Percentiles rank a stretch among this genome's conserved stretches.
phyloP scores from a whole-genome alignment of 805 yeast genomes.

The Brettanomyces nanus region DNA sequence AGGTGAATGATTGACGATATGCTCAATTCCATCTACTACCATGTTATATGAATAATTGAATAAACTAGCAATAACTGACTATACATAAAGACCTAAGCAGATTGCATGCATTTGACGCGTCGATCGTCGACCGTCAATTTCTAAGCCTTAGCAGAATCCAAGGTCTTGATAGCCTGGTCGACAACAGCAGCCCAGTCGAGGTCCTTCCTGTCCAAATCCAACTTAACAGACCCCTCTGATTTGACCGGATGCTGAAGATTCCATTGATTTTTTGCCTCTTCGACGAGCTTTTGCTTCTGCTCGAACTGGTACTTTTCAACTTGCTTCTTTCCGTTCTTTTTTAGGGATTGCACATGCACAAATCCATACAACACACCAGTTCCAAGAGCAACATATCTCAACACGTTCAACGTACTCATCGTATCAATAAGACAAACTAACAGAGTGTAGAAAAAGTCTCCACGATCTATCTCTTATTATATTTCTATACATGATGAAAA shows the following conservation, averaged over 20 bases:
- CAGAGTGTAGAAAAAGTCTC: too few relatives aligned
- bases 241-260: conserved; percentile 51
- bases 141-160: conserved; percentile 4
- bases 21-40: too few relatives aligned
- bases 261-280: conserved; percentile 83
- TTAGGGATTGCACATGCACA: conserved; percentile 66
- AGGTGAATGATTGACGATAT: too few relatives aligned
- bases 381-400: conserved; percentile 88
- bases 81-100: too few relatives aligned
- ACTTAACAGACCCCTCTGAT: conserved; percentile 29
- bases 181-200: conserved; percentile 73
- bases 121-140: too few relatives aligned
- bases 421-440: too few relatives aligned
- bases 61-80: too few relatives aligned
- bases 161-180: conserved; percentile 48
- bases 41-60: too few relatives aligned
- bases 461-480: too few relatives aligned
- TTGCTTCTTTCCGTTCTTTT: conserved; percentile 48
- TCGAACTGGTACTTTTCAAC: conserved; percentile 52
- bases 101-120: too few relatives aligned
- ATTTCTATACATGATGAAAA: too few relatives aligned
- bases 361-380: conserved; percentile 88
- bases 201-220: conserved; percentile 83
- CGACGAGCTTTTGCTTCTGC: conserved; percentile 65
- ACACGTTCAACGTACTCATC: conserved; percentile 54